These are phyloP conservation scores for Chaetomium strumarium DNA, from an alignment of 2,329 filamentous ascomycete genomes.

Conservation along the genomic window DNA sequence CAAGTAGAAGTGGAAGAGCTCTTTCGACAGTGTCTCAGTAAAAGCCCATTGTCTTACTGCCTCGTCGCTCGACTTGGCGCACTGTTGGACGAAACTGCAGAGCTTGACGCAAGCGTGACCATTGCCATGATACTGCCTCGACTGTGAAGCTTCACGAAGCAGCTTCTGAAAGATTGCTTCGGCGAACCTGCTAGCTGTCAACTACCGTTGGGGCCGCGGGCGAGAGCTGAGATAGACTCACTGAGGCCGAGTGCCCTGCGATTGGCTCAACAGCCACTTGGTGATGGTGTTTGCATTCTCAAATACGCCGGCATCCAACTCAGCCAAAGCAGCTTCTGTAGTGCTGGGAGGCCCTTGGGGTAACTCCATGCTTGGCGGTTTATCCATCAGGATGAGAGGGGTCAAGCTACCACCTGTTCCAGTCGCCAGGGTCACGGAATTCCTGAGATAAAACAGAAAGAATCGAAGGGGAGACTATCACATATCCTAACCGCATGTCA, in stretches of 20 bases:
- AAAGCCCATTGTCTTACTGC: constrained; percentile 46
- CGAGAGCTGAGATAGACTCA: constrained; percentile 5
- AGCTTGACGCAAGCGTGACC: constrained; percentile 53
- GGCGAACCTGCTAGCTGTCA: constrained; percentile 28
- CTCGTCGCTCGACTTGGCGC: constrained; percentile 43
- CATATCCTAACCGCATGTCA: not conserved
- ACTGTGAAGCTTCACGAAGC: constrained; percentile 44
- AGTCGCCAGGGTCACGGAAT: too few relatives aligned
- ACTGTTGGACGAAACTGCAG: constrained; percentile 57
- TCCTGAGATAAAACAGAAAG: not conserved
- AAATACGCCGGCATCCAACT: constrained; percentile 15
- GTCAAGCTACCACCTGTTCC: not conserved
- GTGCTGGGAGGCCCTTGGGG: not conserved
- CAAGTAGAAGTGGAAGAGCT: constrained; percentile 56
- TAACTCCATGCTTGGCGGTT: constrained; percentile 13
- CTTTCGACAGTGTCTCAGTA: constrained; percentile 40
- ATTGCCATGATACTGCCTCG: constrained; percentile 44
- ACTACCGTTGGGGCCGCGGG: not conserved
- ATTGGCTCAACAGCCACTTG: constrained; percentile 22
- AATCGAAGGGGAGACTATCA: not conserved
- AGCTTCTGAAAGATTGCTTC: constrained; percentile 43
- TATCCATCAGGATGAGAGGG: constrained; percentile 1
- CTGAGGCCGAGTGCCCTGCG: constrained; percentile 12
- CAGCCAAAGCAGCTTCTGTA: constrained; percentile 8
- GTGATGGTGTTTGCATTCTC: constrained; percentile 26